A percentile compares a stretch with the other conserved stretches of the same genome.
These are phyloP conservation scores for Citrus trifoliata DNA, from an alignment of 345 rosid species.

Conservation along the genomic window DNA sequence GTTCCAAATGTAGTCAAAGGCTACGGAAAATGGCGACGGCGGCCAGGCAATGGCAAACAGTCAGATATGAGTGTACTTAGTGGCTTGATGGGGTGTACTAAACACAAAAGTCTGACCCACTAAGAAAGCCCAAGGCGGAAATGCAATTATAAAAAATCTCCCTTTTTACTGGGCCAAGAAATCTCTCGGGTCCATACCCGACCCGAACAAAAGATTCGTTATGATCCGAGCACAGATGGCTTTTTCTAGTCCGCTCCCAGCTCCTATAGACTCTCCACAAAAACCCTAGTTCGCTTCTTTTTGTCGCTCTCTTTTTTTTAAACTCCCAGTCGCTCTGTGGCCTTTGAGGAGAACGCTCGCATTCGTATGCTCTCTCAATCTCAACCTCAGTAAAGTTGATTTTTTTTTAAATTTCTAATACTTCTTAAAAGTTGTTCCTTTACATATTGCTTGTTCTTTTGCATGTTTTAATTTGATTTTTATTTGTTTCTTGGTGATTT, in stretches of 20 bases:
- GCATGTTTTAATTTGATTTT: background rate
- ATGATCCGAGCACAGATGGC: background rate
- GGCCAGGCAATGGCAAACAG: no score
- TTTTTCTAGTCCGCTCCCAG: no score
- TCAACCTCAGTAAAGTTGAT: background rate
- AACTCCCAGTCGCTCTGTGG: background rate
- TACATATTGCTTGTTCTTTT: background rate
- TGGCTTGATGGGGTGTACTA: no score
- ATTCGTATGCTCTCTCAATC: background rate
- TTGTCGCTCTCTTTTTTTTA: no score
- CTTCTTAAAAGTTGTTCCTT: background rate
- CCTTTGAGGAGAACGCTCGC: constrained; percentile 6
- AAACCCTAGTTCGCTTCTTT: constrained; percentile 9
- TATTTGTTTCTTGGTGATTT: background rate
- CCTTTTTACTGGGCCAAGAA: no score
- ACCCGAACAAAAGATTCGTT: background rate
- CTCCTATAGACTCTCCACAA: background rate
- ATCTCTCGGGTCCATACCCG: background rate
- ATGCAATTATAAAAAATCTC: background rate
- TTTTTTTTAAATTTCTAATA: background rate
- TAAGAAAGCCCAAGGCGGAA: background rate
- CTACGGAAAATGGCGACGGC: no score
- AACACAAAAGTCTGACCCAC: no score
- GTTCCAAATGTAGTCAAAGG: no score
- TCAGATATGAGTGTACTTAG: no score